Percentiles rank a stretch among this genome's conserved stretches.
These are phyloP conservation scores for Phytophthora crassamura DNA, from an alignment of 352 stramenopile species.

Conservation along the genomic window DNA sequence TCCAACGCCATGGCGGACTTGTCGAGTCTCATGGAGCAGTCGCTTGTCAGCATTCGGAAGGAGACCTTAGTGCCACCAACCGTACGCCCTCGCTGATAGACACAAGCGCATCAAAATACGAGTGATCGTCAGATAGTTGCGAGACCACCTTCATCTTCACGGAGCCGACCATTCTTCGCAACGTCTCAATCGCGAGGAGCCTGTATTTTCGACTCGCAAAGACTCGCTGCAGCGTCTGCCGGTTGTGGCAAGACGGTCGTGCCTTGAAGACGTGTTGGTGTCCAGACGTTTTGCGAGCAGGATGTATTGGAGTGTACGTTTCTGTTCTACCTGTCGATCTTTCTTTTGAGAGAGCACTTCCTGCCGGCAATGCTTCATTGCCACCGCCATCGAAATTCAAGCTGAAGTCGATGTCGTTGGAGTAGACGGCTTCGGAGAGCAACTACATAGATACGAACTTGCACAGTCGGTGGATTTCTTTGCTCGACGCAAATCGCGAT, in stretches of 20 bases:
- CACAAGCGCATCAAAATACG: slow-evolving; percentile 50
- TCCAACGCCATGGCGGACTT: slow-evolving; percentile 80
- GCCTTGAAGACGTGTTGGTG: too few relatives aligned
- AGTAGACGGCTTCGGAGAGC: slow-evolving; percentile 10
- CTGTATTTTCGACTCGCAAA: slow-evolving; percentile 75
- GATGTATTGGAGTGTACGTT: slow-evolving; percentile 13
- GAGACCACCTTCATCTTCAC: slow-evolving; percentile 78
- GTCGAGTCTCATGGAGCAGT: slow-evolving; percentile 83
- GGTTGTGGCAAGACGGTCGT: slow-evolving; percentile 9
- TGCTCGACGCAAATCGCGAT: slow-evolving; percentile 36
- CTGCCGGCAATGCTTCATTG: slow-evolving; percentile 28
- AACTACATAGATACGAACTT: slow-evolving; percentile 44
- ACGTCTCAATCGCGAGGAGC: slow-evolving; percentile 64
- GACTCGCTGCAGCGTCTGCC: slow-evolving; percentile 40
- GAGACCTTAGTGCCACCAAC: slow-evolving; percentile 37
- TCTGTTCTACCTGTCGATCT: slow-evolving; percentile 14
- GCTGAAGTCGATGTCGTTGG: slow-evolving; percentile 26
- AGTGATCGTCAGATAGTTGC: slow-evolving; percentile 73
- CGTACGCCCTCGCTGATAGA: slow-evolving; percentile 28
- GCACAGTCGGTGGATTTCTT: slow-evolving; percentile 37
- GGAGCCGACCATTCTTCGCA: slow-evolving; percentile 66
- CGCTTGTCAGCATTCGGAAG: slow-evolving; percentile 66
- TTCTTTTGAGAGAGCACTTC: slow-evolving; percentile 15
- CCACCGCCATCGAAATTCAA: slow-evolving; percentile 18
- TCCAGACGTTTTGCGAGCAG: slow-evolving; percentile 11